phyloP scores from a whole-genome alignment of 202 grass and related monocot species.

The Hordeum pubiflorum region DNA sequence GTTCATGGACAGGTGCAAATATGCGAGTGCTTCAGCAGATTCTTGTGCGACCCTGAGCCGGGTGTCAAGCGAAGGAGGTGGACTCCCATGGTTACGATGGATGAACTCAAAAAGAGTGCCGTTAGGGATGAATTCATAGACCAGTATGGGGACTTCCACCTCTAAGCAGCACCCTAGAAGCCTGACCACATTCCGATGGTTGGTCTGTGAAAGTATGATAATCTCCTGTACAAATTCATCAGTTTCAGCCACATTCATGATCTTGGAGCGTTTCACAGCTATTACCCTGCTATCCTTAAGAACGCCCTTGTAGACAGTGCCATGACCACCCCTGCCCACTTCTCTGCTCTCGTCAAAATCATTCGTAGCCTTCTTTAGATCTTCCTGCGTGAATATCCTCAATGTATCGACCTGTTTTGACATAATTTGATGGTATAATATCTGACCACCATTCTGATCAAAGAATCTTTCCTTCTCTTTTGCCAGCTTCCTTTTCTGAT shows the following conservation, averaged over 20 bases:
- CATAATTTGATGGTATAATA: neutral
- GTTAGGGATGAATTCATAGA: neutral
- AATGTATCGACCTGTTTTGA: conserved; percentile 5
- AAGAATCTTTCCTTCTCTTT: conserved; percentile 18
- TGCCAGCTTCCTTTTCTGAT: neutral
- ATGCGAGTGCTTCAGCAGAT: neutral
- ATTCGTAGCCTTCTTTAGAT: neutral
- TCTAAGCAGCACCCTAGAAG: neutral
- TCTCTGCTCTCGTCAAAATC: neutral
- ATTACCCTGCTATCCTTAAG: neutral
- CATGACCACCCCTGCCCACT: neutral
- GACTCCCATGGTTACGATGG: neutral
- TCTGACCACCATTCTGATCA: neutral
- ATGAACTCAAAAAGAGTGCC: neutral
- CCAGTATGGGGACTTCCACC: neutral
- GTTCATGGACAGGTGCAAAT: neutral
- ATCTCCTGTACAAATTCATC: neutral
- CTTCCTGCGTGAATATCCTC: neutral
- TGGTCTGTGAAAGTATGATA: neutral
- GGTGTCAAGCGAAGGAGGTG: neutral
- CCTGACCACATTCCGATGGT: neutral
- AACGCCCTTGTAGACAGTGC: neutral
- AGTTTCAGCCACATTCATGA: neutral
- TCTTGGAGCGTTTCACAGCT: neutral
- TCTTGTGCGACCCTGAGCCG: neutral